phyloP scores from a whole-genome alignment of 2,329 filamentous ascomycete species.

The Hymenoscyphus repandus region DNA sequence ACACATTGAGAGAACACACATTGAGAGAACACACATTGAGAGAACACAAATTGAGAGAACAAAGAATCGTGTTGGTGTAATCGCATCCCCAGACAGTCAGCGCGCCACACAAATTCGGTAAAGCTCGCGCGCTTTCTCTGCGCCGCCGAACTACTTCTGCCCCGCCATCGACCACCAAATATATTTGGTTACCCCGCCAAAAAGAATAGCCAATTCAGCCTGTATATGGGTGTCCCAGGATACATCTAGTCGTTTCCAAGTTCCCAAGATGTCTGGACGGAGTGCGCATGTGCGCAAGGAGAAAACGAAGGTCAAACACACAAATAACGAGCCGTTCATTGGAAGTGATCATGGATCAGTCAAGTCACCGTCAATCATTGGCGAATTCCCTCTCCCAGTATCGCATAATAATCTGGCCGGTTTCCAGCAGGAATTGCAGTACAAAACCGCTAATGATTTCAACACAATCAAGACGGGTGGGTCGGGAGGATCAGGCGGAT shows the following conservation, averaged over 20 bases:
- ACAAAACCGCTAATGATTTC: neutral
- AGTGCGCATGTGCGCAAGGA: constrained; percentile 56
- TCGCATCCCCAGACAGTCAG: neutral
- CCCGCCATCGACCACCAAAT: neutral
- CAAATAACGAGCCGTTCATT: neutral
- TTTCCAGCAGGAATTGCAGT: constrained; percentile 8
- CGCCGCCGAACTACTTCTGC: neutral
- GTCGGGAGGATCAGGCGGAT: constrained; percentile 3
- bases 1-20: neutral
- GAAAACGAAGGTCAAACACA: constrained; percentile 41
- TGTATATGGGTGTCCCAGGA: neutral
- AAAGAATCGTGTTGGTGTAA: neutral
- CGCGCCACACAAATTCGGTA: neutral
- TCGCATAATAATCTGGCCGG: constrained; percentile 1
- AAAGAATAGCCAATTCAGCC: neutral
- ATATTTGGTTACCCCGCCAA: neutral
- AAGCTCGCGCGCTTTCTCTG: neutral
- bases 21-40: neutral
- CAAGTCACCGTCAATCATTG: constrained; percentile 7
- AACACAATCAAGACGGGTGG: constrained; percentile 5
- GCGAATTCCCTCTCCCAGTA: constrained; percentile 18
- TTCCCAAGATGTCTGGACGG: constrained; percentile 47
- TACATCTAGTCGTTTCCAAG: neutral
- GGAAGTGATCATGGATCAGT: constrained; percentile 9
- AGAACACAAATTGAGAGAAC: too few relatives aligned